A percentile compares a stretch with the other conserved stretches of the same genome.
Evolutionary conservation across 495 filamentous ascomycete species (phyloP).

Genomic region (Neurospora sp.): DNA sequence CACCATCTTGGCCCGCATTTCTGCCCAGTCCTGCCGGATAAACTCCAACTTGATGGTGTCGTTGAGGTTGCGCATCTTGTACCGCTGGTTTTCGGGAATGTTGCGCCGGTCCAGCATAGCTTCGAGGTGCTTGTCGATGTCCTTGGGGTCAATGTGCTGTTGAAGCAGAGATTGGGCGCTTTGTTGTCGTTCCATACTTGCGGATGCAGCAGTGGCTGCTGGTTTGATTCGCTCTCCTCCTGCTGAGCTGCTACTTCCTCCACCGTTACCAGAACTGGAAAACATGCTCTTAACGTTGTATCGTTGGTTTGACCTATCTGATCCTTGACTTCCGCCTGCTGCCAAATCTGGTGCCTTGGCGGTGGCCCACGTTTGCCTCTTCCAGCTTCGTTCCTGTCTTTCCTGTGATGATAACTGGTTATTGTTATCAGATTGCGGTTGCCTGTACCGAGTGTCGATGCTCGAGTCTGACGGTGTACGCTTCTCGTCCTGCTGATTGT

Average conservation of each 20-base stretch:
- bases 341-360: neutral
- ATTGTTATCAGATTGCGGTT: neutral
- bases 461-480: conserved; percentile 33
- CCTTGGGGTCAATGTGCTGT: conserved; percentile 32
- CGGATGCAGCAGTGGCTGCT: neutral
- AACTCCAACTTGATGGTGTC: conserved; percentile 91
- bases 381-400: neutral
- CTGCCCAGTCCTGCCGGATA: conserved; percentile 74
- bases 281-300: neutral
- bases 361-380: neutral
- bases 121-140: conserved; percentile 48
- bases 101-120: conserved; percentile 73
- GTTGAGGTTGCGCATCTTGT: conserved; percentile 85
- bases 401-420: neutral
- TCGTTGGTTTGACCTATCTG: neutral
- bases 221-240: neutral
- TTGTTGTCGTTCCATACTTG: neutral
- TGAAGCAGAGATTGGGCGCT: neutral
- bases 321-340: neutral
- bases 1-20: conserved; percentile 38
- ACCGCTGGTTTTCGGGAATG: conserved; percentile 84
- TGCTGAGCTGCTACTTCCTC: neutral
- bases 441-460: conserved; percentile 27
- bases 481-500: neutral
- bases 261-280: neutral